Evolutionary conservation across 805 yeast genomes (phyloP).

Genomic region (Metschnikowia gelsemii): DNA sequence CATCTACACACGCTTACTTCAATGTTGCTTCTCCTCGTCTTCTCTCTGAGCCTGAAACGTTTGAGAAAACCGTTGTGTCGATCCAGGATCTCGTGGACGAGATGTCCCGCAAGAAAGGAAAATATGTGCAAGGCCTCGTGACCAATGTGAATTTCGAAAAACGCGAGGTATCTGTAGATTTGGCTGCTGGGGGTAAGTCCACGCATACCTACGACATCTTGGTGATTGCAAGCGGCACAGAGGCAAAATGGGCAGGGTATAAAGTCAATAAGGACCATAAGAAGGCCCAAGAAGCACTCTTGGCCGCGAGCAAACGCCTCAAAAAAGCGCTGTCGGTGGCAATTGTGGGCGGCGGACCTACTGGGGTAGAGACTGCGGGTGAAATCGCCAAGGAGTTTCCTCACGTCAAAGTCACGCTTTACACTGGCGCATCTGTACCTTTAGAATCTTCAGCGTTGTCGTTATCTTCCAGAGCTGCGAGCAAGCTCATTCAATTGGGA

Average conservation of each 20-base stretch:
- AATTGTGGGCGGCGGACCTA: slow-evolving; percentile 38
- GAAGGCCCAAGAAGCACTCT: slow-evolving; percentile 19
- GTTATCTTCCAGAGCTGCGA: slow-evolving; percentile 8
- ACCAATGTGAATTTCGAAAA: slow-evolving; percentile 26
- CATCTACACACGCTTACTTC: slow-evolving; percentile 25
- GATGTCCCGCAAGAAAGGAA: slow-evolving; percentile 17
- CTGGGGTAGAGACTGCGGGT: slow-evolving; percentile 41
- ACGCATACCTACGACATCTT: slow-evolving; percentile 30
- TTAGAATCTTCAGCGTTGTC: slow-evolving; percentile 5
- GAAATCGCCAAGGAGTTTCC: slow-evolving; percentile 29
- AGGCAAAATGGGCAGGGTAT: slow-evolving; percentile 23
- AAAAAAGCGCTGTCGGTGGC: slow-evolving; percentile 30
- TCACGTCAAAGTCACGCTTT: slow-evolving; percentile 25
- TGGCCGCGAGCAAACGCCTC: slow-evolving; percentile 19
- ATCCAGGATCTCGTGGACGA: slow-evolving; percentile 22
- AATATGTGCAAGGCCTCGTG: slow-evolving; percentile 28
- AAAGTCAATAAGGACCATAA: slow-evolving; percentile 25
- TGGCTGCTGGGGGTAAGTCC: slow-evolving; percentile 6
- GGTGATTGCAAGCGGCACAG: slow-evolving; percentile 37
- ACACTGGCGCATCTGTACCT: slow-evolving; percentile 18
- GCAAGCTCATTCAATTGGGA: slow-evolving; percentile 15
- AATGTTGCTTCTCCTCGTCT: slow-evolving; percentile 34
- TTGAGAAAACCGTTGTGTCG: slow-evolving; percentile 20
- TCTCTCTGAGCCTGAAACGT: slow-evolving; percentile 25
- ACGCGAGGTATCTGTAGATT: slow-evolving; percentile 18